These are phyloP conservation scores for Quercus tomentella DNA, from an alignment of 331 rosid genomes.

Conservation along the genomic window DNA sequence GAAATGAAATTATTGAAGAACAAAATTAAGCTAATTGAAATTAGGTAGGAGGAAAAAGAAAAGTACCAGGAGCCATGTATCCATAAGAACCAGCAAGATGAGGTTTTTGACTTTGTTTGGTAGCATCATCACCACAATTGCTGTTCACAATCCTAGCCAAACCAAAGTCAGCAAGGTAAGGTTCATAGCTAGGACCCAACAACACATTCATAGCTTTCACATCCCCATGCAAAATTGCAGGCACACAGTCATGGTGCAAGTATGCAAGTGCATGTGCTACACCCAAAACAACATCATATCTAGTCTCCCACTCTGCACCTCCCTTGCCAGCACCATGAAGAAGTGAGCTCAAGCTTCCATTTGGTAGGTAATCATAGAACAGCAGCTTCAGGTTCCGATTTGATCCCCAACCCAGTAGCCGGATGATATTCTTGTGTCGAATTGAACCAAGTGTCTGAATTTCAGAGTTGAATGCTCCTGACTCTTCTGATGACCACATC, in stretches of 20 bases:
- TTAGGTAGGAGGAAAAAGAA: background rate
- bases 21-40: background rate
- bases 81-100: conserved; percentile 72
- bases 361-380: conserved; percentile 73
- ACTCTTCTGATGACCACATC: conserved; percentile 71
- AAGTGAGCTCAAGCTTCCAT: conserved; percentile 81
- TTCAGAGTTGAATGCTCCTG: conserved; percentile 59
- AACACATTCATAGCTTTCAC: conserved; percentile 80
- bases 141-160: conserved; percentile 40
- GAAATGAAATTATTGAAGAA: background rate
- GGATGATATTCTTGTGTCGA: conserved; percentile 64
- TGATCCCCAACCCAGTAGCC: conserved; percentile 70
- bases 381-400: conserved; percentile 55
- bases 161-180: conserved; percentile 78
- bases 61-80: conserved; percentile 89
- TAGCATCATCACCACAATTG: conserved; percentile 20
- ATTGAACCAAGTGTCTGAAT: conserved; percentile 54
- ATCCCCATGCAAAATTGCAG: conserved; percentile 81
- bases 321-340: conserved; percentile 67
- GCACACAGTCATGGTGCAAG: conserved; percentile 84
- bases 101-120: conserved; percentile 43
- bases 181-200: conserved; percentile 57
- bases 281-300: conserved; percentile 62
- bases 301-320: conserved; percentile 69
- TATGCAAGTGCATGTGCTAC: conserved; percentile 77